Evolutionary conservation across 768 basidiomycete genomes (phyloP).

Genomic region (Amanita polypyramis): DNA sequence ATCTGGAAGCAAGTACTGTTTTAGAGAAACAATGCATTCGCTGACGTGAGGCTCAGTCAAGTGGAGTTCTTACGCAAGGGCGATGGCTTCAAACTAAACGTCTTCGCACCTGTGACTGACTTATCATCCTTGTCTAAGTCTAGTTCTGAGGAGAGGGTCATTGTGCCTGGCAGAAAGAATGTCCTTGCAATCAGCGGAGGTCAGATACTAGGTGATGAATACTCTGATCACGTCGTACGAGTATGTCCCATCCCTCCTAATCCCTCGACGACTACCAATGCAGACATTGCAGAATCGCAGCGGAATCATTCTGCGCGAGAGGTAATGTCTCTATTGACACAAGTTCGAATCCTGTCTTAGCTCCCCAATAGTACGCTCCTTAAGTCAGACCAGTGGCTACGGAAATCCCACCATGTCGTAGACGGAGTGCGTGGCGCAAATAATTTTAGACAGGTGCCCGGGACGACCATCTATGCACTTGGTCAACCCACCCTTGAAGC

Average conservation of each 20-base stretch:
- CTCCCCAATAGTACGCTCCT: constrained; percentile 52
- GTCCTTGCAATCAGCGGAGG: constrained; percentile 71
- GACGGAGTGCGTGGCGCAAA: constrained; percentile 82
- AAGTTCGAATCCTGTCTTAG: neutral
- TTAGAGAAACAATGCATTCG: neutral
- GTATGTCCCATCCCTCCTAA: constrained; percentile 24
- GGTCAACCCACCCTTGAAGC: constrained; percentile 90
- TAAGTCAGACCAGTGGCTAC: constrained; percentile 90
- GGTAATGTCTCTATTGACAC: constrained; percentile 28
- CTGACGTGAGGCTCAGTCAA: constrained; percentile 41
- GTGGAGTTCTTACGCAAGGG: constrained; percentile 78
- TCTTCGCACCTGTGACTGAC: constrained; percentile 90
- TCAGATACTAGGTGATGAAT: constrained; percentile 88
- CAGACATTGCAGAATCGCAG: constrained; percentile 56
- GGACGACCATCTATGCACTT: constrained; percentile 79
- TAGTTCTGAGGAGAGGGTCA: constrained; percentile 42
- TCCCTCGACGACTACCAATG: neutral
- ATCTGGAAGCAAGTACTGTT: constrained; percentile 72
- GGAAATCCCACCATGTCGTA: constrained; percentile 55
- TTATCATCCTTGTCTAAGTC: constrained; percentile 72
- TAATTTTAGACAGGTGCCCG: constrained; percentile 82
- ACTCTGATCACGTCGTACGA: constrained; percentile 88
- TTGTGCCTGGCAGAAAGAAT: constrained; percentile 61
- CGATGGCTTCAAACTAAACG: constrained; percentile 68
- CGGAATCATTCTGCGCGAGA: constrained; percentile 89